Evolutionary conservation across 495 filamentous ascomycete genomes (phyloP), one percentile per base, ranked within the genome.

Genomic region (Hypomontagnella monticulosa): DNA sequence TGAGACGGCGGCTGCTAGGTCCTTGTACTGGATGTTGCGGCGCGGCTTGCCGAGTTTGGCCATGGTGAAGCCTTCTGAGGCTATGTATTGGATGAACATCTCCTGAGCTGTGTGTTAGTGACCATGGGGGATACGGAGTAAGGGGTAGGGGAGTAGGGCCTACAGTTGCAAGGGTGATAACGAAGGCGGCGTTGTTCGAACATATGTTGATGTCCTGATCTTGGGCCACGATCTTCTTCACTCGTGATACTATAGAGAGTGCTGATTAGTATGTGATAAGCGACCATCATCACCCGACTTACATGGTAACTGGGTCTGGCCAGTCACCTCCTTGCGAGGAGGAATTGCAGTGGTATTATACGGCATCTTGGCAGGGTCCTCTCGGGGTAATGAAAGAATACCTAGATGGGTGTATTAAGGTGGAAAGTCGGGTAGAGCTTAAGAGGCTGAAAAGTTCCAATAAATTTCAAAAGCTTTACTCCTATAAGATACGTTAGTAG

Each of bases 21-120:
- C 95, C 75, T 91, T 93, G 83, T 99, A 99, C 75, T 98, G 96
- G 66, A 99, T 88, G 57, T 93, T 97, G 65, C 94, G 88, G 37
- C 95, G 85, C 23, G 93, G 94, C 76, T 97, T 97, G 55, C 89
- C 49, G 9, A 53, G 34, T 3, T 40, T 37, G 9, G 95, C 90
- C 73, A 96, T 91, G 71, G 92, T 93, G 69, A 96, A 85, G 23
- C 87, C 90, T 78, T 96, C 91, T 60, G 88, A 85, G 20, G 92
- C 88, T 33, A 99, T 84, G 73, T 97, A 89, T 72, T 96, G 92
- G 63, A 99, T 90, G 83, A 99, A 99, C 87, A 97, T 88, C 77
- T 98, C 95, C 90, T 96, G 59, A 8, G 8, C 18, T n/a, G n/a
- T 10, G 18, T 44, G 14, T 41, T 54, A 57, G 34, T 48, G 14